Evolutionary conservation across 805 yeast species (phyloP), one percentile per base, ranked within the genome.

Genomic region (Tetrapisispora arboricola): DNA sequence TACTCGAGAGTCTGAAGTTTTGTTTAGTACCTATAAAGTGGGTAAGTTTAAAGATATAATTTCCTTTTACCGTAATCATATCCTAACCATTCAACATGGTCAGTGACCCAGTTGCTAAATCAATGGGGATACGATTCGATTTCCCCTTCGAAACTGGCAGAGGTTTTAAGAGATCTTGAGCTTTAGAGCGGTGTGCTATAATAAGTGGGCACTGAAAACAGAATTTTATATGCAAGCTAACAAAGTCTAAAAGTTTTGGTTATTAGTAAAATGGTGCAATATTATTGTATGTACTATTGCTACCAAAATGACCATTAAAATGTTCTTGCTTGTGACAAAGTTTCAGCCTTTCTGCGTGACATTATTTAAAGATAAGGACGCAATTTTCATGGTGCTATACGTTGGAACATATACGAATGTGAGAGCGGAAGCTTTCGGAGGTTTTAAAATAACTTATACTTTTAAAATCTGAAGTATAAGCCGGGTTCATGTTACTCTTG

Each of bases 51-150:
- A 44, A 39, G 17, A 49, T 46, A 6, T 44, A 3, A 35, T 50
- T 49, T 1, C 48, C 52, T n/a, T 49, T 48, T 2, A 49, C 45
- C 30, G 49, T 8, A 7, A 44, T 49, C 42, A 46, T 41, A 18
- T 47, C 36, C 5, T 39, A 18, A 1, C 27, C 26, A 10, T 22
- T 15, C 10, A 16, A 32, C 1, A 44, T 33, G 1, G 40, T 12
- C 12, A 53, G 49, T 13, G 47, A 22, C 11, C 54, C 51, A 10
- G 46, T 24, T 2, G 41, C 32, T 28, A 51, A 51, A 25, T 51
- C 54, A 19, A 48, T 39, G 5, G 54, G 38, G 1, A 51, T 45
- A 25, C 41, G 46, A 9, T 19, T 24, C 57, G 55, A 51, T 18
- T 51, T 35, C 19, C 47, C 42, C 25, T 44, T 39, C 3, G 53